phyloP scores from a whole-genome alignment of 169 alveolate genomes.

The Eimeria nieschulzi region DNA sequence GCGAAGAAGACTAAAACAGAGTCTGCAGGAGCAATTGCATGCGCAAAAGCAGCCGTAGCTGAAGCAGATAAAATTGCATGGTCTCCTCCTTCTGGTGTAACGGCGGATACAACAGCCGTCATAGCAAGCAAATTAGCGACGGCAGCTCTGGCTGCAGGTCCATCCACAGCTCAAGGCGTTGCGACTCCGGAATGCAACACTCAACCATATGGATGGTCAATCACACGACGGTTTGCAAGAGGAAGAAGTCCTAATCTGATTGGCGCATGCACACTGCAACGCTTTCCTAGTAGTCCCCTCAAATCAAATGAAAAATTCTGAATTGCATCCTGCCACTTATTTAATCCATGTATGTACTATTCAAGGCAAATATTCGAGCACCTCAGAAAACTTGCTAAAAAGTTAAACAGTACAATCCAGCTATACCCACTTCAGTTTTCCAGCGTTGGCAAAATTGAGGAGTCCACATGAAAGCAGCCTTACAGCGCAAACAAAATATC shows the following conservation, averaged over 20 bases:
- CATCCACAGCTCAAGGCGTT: background rate
- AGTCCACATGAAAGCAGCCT: no score
- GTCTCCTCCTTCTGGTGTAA: background rate
- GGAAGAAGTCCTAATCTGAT: background rate
- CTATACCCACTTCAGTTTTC: no score
- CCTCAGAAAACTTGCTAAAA: no score
- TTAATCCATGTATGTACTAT: no score
- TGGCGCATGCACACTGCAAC: no score
- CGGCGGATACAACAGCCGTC: background rate
- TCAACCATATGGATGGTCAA: conserved; percentile 32
- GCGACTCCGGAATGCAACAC: background rate
- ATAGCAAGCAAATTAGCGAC: background rate
- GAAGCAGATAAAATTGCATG: background rate
- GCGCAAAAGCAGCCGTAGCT: background rate
- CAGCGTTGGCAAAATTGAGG: no score
- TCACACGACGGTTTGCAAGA: conserved; percentile 12
- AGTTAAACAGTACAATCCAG: no score
- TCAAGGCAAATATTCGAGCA: no score
- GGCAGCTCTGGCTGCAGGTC: background rate
- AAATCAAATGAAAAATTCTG: no score
- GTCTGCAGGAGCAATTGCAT: background rate
- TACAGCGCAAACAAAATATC: no score
- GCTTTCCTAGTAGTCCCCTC: no score
- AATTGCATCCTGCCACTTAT: no score
- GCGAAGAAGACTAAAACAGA: background rate